Conservation (phyloP, 192 early-diverging fungal genomes). For the Mortierella claussenii region DNA sequence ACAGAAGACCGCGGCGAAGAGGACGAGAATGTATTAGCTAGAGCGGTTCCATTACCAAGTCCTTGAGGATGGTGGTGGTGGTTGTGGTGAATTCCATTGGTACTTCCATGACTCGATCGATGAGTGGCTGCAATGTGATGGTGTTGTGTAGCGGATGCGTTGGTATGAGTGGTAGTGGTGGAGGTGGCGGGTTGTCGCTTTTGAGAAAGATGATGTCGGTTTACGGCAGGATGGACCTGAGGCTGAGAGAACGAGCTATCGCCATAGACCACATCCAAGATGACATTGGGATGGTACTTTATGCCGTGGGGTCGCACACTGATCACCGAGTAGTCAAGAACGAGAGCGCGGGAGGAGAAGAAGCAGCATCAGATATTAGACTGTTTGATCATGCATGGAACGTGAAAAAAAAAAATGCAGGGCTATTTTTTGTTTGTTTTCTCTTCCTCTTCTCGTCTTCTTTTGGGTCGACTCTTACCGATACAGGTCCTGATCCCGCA, state of each 20-base stretch:
- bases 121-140: too few relatives aligned
- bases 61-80: too few relatives aligned
- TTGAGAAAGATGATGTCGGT: background rate
- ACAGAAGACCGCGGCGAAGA: too few relatives aligned
- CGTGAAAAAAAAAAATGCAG: background rate
- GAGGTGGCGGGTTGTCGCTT: background rate
- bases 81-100: too few relatives aligned
- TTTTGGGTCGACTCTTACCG: slow-evolving; percentile 21
- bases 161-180: too few relatives aligned
- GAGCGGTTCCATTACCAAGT: too few relatives aligned
- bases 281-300: slow-evolving; percentile 8
- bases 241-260: background rate
- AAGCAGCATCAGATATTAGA: too few relatives aligned
- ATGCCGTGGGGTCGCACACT: slow-evolving; percentile 14
- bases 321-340: background rate
- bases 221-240: background rate
- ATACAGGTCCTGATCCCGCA: slow-evolving; percentile 24
- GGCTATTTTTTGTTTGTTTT: background rate
- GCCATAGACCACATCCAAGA: slow-evolving; percentile 16
- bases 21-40: too few relatives aligned
- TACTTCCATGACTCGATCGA: too few relatives aligned
- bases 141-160: too few relatives aligned
- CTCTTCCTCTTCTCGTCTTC: background rate
- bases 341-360: too few relatives aligned
- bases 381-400: too few relatives aligned